Evolutionary conservation across 2,329 filamentous ascomycete species (phyloP).

Genomic region (Rhinocladiella mackenziei): DNA sequence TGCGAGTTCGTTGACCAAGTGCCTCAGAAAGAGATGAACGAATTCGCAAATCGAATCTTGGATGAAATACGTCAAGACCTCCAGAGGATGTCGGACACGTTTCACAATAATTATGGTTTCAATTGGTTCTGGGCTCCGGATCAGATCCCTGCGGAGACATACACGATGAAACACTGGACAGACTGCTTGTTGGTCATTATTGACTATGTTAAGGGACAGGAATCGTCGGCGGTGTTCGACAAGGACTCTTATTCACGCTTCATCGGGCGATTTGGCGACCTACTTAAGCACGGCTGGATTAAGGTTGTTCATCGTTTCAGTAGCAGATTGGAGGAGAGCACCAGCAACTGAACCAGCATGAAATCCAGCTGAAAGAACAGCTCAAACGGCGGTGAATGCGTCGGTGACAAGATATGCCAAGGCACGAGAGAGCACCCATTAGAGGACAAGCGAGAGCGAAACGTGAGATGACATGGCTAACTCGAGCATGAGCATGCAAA

Average conservation of each 20-base stretch:
- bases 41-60: slow-evolving; percentile 7
- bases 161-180: slow-evolving; percentile 19
- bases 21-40: neutral
- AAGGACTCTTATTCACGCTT: neutral
- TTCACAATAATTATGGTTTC: slow-evolving; percentile 16
- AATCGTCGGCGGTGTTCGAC: neutral
- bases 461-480: too few species aligned
- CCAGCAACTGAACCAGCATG: too few species aligned
- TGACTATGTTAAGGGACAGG: neutral
- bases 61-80: slow-evolving; percentile 5
- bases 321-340: too few species aligned
- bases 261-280: neutral
- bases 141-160: neutral
- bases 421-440: too few species aligned
- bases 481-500: too few species aligned
- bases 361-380: too few species aligned
- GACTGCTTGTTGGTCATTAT: slow-evolving; percentile 14
- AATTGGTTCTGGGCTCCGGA: slow-evolving; percentile 14
- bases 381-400: too few species aligned
- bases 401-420: too few species aligned
- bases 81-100: slow-evolving; percentile 16
- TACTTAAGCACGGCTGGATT: neutral
- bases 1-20: slow-evolving; percentile 13
- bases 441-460: too few species aligned
- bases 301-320: too few species aligned